Conservation (phyloP, 306 rosid species). For the Dryas alaskensis region DNA sequence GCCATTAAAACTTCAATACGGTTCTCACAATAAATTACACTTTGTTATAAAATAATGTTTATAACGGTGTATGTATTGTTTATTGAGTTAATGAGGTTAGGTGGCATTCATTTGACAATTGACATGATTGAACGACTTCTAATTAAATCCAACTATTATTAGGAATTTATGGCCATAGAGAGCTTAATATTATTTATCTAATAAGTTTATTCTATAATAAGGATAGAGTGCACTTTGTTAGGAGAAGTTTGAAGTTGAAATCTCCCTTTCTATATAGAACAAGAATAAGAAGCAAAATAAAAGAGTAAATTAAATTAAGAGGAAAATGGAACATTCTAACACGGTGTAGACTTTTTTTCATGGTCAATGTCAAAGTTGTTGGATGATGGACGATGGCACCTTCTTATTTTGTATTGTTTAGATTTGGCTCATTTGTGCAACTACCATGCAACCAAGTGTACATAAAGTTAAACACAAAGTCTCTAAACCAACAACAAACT, state of each 20-base stretch:
- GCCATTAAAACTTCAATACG: no score
- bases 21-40: neutral
- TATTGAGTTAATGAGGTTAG: neutral
- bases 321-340: neutral
- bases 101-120: neutral
- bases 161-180: no score
- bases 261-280: no score
- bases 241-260: no score
- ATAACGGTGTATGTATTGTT: neutral
- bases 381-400: neutral
- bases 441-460: neutral
- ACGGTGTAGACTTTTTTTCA: neutral
- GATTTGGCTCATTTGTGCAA: neutral
- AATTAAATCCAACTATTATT: no score
- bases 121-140: neutral
- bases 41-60: neutral
- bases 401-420: neutral
- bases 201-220: no score
- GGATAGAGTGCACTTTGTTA: no score
- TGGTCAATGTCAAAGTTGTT: slow-evolving; percentile 27
- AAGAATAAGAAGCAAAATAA: neutral
- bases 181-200: no score
- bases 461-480: no score
- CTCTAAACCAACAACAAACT: no score
- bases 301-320: neutral